Percentiles rank a stretch among this genome's conserved stretches.
phyloP scores from a whole-genome alignment of 2,329 filamentous ascomycete genomes.

The Aureobasidium sp. region DNA sequence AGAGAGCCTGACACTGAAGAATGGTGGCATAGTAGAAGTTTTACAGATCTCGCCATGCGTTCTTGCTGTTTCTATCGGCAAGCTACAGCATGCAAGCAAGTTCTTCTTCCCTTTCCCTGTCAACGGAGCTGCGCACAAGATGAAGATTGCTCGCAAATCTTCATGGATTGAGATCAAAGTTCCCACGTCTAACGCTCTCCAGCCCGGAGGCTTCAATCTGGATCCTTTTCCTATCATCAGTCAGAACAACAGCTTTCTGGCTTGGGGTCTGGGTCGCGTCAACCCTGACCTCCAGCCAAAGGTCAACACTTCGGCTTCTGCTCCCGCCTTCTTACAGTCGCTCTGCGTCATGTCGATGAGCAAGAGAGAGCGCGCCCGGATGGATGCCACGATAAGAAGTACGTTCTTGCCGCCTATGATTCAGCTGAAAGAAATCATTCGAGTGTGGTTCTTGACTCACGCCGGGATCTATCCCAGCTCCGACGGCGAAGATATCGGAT shows the following conservation, averaged over 20 bases:
- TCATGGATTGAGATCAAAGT: slow-evolving; percentile 27
- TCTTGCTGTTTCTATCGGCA: neutral
- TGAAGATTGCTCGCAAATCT: slow-evolving; percentile 25
- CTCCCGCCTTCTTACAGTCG: slow-evolving; percentile 5
- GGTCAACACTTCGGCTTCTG: neutral
- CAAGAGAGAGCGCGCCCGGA: too few species aligned
- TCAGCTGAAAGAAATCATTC: slow-evolving; percentile 12
- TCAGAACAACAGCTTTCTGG: neutral
- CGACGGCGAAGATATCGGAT: neutral
- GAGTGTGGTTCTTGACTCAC: neutral
- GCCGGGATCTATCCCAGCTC: neutral
- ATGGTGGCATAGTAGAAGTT: neutral
- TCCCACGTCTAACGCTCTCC: slow-evolving; percentile 15
- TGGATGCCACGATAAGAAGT: too few species aligned
- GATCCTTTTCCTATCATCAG: slow-evolving; percentile 21
- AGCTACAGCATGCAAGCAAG: neutral
- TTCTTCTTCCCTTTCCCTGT: slow-evolving; percentile 20
- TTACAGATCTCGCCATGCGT: slow-evolving; percentile 2
- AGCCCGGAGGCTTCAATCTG: slow-evolving; percentile 20
- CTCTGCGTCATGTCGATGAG: slow-evolving; percentile 5
- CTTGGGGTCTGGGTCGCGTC: neutral
- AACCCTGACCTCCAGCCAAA: neutral
- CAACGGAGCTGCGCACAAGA: slow-evolving; percentile 17
- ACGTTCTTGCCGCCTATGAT: slow-evolving; percentile 6
- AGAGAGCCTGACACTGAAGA: neutral